A percentile compares a stretch with the other conserved stretches of the same genome.
phyloP scores from a whole-genome alignment of 225 moss, liverwort and hornwort species.

The Bryum argenteum region DNA sequence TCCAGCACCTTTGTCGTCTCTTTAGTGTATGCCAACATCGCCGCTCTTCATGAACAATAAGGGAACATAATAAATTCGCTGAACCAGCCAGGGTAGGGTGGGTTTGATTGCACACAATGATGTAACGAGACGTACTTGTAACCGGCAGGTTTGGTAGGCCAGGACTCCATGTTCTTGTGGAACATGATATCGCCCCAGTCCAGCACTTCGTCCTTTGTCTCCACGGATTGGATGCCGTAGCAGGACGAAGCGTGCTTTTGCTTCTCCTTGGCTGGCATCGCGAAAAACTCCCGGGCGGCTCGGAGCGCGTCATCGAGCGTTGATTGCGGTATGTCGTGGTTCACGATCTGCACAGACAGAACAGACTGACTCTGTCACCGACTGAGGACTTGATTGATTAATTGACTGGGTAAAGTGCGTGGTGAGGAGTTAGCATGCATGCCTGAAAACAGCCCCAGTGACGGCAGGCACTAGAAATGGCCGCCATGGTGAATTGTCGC shows the following conservation, averaged over 20 bases:
- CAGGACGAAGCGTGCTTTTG: slow-evolving; percentile 27
- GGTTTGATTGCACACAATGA: no score
- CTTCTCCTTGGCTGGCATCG: slow-evolving; percentile 48
- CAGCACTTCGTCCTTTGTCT: slow-evolving; percentile 31
- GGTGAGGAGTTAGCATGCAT: background rate
- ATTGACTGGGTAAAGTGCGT: no score
- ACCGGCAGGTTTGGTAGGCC: slow-evolving; percentile 43
- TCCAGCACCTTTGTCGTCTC: slow-evolving; percentile 39
- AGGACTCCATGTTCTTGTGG: slow-evolving; percentile 40
- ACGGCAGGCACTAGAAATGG: slow-evolving; percentile 54
- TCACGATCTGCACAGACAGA: slow-evolving; percentile 43
- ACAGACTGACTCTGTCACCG: no score
- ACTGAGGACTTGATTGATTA: no score
- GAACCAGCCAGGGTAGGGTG: background rate
- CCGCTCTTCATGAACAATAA: slow-evolving; percentile 30
- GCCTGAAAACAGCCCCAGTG: slow-evolving; percentile 64
- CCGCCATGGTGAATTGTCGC: slow-evolving; percentile 54
- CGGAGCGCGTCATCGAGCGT: slow-evolving; percentile 38
- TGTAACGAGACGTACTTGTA: slow-evolving; percentile 36
- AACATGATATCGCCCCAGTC: slow-evolving; percentile 65
- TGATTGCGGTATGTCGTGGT: slow-evolving; percentile 48
- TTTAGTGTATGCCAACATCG: slow-evolving; percentile 33
- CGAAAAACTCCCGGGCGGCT: slow-evolving; percentile 51
- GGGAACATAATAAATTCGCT: background rate
- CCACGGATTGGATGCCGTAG: slow-evolving; percentile 37